These are phyloP conservation scores for Phytopythium montanum DNA, from an alignment of 352 stramenopile genomes.

Conservation along the genomic window DNA sequence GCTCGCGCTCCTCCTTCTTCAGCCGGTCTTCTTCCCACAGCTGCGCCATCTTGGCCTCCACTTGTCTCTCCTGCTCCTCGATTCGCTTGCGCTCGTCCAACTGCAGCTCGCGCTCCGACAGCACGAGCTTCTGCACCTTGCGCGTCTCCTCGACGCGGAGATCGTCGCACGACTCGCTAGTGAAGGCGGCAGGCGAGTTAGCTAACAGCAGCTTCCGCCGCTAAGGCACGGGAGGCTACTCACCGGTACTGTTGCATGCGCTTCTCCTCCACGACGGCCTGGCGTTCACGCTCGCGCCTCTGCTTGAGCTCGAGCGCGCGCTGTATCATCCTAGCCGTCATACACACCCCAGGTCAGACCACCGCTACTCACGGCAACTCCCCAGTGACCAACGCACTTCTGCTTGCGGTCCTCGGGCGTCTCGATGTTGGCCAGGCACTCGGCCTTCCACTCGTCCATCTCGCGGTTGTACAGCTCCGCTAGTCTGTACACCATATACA, in stretches of 20 bases:
- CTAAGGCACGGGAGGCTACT: neutral
- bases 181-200: neutral
- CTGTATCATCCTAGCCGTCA: conserved; percentile 57
- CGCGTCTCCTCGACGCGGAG: conserved; percentile 54
- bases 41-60: conserved; percentile 58
- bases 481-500: conserved; percentile 26
- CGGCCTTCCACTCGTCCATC: conserved; percentile 69
- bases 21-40: conserved; percentile 69
- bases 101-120: conserved; percentile 57
- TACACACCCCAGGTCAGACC: neutral
- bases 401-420: conserved; percentile 75
- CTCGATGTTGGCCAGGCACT: conserved; percentile 66
- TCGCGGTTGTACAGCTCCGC: conserved; percentile 73
- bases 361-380: no score
- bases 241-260: conserved; percentile 71
- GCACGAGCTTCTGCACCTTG: conserved; percentile 56
- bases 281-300: conserved; percentile 52
- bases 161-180: conserved; percentile 69
- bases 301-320: conserved; percentile 69
- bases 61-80: conserved; percentile 43
- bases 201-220: no score
- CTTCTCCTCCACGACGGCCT: conserved; percentile 70
- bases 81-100: conserved; percentile 44
- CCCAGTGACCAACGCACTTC: conserved; percentile 34
- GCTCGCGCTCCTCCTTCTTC: conserved; percentile 74